Base-by-base conservation (phyloP, 306 rosid species). In the Trifolium pratense region DNA sequence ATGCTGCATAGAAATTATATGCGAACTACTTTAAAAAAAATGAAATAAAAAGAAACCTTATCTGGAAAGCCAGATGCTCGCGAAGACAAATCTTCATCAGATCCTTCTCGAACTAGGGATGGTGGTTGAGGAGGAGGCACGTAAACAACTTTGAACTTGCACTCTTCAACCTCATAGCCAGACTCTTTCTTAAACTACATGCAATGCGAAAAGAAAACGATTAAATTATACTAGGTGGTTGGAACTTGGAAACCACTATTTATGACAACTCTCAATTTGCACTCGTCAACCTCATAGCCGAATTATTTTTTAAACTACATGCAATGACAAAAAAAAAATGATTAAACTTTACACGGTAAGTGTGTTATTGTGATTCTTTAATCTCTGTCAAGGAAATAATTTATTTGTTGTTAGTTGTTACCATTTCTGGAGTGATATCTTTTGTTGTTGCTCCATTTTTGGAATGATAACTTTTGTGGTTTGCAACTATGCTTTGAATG, bases 71-170 rank as follows among this genome's bases (percentile, higher is more conserved):
- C 81, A n/a, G 97, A 92, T 67, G 88, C 88, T 66, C 90, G 89
- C 15, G 97, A 96, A 0, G 96, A 86, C 1, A 91, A 87, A 61
- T 88, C 93, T 79, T 92, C 93, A 37, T 88, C 96, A 0, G 97
- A 89, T 69, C 91, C 97, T 86, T 92, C 97, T 3, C 72, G 81
- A 73, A 89, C 97, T 0, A 96, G 96, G 5, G 96, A 89, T 3
- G 93, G 97, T 9, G 91, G 91, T 74, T 77, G 14, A 42, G 48
- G n/a, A 42, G n/a, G 48, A 42, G 5, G n/a, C 1, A 12, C 48
- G 4, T 42, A 42, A 42, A 42, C 48, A 78, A 92, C 96, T 74
- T 85, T 86, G 82, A 92, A 79, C 73, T 84, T 92, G 78, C 86
- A 83, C 84, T 92, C 97, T 78, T 89, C 88, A 0, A 92, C 86